Conservation (phyloP, 2,329 filamentous ascomycete genomes). For the Parascedosporium putredinis region DNA sequence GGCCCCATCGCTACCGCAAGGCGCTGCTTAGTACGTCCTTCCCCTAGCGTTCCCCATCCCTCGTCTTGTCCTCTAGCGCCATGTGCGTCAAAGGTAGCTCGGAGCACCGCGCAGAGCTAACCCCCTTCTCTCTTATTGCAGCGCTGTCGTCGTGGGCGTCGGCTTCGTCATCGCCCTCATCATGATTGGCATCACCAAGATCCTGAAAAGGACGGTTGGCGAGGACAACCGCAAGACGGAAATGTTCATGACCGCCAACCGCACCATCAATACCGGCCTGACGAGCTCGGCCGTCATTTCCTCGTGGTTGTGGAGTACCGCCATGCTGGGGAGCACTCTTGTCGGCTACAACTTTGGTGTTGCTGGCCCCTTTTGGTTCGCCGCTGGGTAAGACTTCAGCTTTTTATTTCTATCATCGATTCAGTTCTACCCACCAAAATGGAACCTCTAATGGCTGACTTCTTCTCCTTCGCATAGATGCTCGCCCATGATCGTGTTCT, state of each 20-base stretch:
- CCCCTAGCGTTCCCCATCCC: no score
- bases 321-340: constrained; percentile 36
- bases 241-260: constrained; percentile 46
- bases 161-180: constrained; percentile 25
- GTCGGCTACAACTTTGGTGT: constrained; percentile 45
- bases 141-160: constrained; percentile 22
- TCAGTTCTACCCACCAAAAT: no score
- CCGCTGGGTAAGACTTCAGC: constrained; percentile 30
- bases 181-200: constrained; percentile 35
- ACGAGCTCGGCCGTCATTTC: constrained; percentile 44
- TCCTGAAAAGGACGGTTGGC: constrained; percentile 36
- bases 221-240: constrained; percentile 43
- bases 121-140: background rate
- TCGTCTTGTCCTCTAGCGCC: no score
- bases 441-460: no score
- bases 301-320: constrained; percentile 44
- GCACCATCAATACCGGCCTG: constrained; percentile 37
- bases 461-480: constrained; percentile 24
- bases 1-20: constrained; percentile 4
- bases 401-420: no score
- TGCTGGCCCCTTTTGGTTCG: constrained; percentile 47
- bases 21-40: constrained; percentile 4
- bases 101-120: background rate
- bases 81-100: no score
- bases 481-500: constrained; percentile 45